phyloP scores from a whole-genome alignment of 2,329 filamentous ascomycete genomes.

The Fusarium guadeloupense region DNA sequence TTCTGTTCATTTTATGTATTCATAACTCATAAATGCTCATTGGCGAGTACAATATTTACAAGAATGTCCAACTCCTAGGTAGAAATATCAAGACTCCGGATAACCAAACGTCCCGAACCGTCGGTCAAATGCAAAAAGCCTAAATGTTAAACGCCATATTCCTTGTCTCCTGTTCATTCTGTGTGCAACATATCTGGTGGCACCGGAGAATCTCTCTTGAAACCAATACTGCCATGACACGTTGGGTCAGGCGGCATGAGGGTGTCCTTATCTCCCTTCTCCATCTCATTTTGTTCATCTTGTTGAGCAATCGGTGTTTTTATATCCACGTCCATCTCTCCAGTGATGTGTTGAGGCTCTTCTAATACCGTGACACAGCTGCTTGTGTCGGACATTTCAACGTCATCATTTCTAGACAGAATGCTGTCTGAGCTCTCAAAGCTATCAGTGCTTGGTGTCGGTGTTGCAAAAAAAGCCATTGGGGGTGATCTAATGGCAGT shows the following conservation, averaged over 20 bases:
- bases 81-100: constrained; percentile 7
- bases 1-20: background rate
- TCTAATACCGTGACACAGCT: constrained; percentile 50
- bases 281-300: background rate
- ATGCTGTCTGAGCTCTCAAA: constrained; percentile 36
- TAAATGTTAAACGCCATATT: background rate
- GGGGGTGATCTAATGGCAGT: constrained; percentile 35
- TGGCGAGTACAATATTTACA: constrained; percentile 26
- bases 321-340: constrained; percentile 49
- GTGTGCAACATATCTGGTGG: constrained; percentile 28
- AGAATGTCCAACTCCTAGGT: background rate
- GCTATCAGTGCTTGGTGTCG: constrained; percentile 55
- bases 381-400: constrained; percentile 61
- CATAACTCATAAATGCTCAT: constrained; percentile 32
- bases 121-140: constrained; percentile 20
- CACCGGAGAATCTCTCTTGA: constrained; percentile 32
- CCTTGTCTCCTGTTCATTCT: background rate
- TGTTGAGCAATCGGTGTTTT: constrained; percentile 52
- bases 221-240: constrained; percentile 53
- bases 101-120: constrained; percentile 9
- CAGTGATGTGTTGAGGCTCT: constrained; percentile 42
- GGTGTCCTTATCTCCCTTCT: constrained; percentile 9
- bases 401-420: constrained; percentile 48
- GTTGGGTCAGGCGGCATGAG: constrained; percentile 23
- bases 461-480: constrained; percentile 45